phyloP scores from a whole-genome alignment of 2,329 filamentous ascomycete genomes.

The Tolypocladium endophyticum region DNA sequence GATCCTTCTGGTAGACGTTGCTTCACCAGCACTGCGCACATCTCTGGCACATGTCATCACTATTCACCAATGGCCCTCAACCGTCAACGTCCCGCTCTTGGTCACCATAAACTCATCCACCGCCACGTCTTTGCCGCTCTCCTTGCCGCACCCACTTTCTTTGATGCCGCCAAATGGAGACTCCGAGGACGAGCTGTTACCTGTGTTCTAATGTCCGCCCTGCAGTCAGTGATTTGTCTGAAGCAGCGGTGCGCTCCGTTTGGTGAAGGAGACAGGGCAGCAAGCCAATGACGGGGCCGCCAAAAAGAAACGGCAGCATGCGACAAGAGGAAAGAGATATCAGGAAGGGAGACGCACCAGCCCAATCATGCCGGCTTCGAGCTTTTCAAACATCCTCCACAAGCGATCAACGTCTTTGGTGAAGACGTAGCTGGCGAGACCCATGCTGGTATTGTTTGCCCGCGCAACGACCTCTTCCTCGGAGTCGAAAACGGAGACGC shows the following conservation, averaged over 20 bases:
- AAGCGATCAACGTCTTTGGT: conserved; percentile 31
- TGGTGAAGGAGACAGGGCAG: not conserved
- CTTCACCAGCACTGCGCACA: not conserved
- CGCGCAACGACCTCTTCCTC: conserved; percentile 59
- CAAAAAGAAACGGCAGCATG: not conserved
- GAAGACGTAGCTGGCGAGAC: conserved; percentile 64
- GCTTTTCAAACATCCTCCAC: conserved; percentile 31
- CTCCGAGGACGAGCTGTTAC: conserved; percentile 30
- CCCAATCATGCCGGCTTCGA: conserved; percentile 34
- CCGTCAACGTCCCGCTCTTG: conserved; percentile 32
- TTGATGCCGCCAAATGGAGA: conserved; percentile 38
- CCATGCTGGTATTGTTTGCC: conserved; percentile 57
- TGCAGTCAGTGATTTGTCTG: not conserved
- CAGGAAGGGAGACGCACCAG: conserved; percentile 15
- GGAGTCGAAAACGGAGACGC: conserved; percentile 56
- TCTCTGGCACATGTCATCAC: conserved; percentile 1
- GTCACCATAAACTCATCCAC: conserved; percentile 35
- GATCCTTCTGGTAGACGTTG: not conserved
- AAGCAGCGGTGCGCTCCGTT: not conserved
- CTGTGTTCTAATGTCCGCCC: conserved; percentile 19
- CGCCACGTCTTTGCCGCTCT: conserved; percentile 36
- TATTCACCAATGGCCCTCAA: conserved; percentile 18
- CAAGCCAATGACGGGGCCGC: not conserved
- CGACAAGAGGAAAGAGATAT: not conserved
- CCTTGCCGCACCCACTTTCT: conserved; percentile 34